These are phyloP conservation scores for Notholithocarpus densiflorus DNA, from an alignment of 306 rosid genomes.

Conservation along the genomic window DNA sequence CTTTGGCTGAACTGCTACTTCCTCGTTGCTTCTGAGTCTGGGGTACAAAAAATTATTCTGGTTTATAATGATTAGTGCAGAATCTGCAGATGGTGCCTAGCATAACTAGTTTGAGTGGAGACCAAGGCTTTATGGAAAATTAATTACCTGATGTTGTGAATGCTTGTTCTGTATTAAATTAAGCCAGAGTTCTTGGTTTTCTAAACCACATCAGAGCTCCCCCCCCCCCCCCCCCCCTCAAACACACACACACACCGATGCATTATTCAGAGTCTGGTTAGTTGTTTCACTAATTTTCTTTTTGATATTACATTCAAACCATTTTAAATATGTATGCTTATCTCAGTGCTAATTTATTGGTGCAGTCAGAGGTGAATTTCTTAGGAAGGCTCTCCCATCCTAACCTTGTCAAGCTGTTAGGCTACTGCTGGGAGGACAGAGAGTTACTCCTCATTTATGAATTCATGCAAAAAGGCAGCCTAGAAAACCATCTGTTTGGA, in stretches of 20 bases:
- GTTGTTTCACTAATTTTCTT: neutral
- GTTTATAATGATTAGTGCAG: neutral
- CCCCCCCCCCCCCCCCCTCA: too few species aligned
- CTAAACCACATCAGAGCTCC: neutral
- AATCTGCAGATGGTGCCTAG: neutral
- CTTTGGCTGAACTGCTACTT: neutral
- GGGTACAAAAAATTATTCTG: neutral
- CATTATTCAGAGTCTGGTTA: neutral
- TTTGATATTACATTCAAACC: neutral
- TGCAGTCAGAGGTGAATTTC: constrained; percentile 90
- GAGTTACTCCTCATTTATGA: constrained; percentile 84
- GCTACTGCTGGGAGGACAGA: constrained; percentile 78
- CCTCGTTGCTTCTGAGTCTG: neutral
- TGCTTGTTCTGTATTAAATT: neutral
- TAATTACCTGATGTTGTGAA: neutral
- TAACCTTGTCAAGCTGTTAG: constrained; percentile 82
- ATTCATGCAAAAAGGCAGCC: constrained; percentile 92
- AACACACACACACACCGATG: neutral
- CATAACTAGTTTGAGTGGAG: neutral
- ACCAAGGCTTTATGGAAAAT: neutral
- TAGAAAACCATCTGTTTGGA: constrained; percentile 94
- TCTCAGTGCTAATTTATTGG: constrained; percentile 19
- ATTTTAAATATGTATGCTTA: neutral
- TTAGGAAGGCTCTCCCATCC: constrained; percentile 89
- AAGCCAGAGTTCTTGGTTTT: neutral